Evolutionary conservation across 495 filamentous ascomycete species (phyloP), one percentile per base, ranked within the genome.

Genomic region (Neurospora sublineolata): DNA sequence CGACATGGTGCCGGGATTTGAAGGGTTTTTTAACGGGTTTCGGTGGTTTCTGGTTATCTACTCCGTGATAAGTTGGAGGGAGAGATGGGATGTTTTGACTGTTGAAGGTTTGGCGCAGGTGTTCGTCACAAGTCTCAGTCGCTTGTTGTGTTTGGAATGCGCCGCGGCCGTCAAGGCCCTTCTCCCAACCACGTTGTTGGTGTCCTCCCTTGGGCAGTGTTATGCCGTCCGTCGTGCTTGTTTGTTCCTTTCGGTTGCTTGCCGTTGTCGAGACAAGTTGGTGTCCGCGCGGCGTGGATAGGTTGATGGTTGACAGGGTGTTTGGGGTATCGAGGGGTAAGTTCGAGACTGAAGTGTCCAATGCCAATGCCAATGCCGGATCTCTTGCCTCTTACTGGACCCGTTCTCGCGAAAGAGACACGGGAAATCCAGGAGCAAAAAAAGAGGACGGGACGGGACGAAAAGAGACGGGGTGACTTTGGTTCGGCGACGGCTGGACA

Each of bases 1-100:
- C 78, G 89, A 86, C 85, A 87, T 87, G 82, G 78, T 83, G 77
- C 52, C 14, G 52, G 52, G 27, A 64, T 64, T 60, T 33, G 23
- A 11, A 58, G 5, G 46, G 46, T 20, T 30, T 27, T 33, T 30
- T 18, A 30, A 60, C 52, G 27, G 23, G 52, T 9, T 30, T 33
- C 6, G 12, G 52, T 60, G 12, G 52, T 60, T 30, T 18, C 23
- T 33, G 27, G 23, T 16, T 30, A 60, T 30, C 12, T 60, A 60
- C 52, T 60, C 52, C 20, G 52, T 60, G 52, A 60, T 60, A 60
- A 60, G 52, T 33, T 64, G 52, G 52, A 33, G 23, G 52, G 52
- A 33, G 52, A 64, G 52, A 36, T 33, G 52, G n/a, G 9, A n/a
- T n/a, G n/a, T n/a, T n/a, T n/a, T 46, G n/a, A 20, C 42, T 58